These are phyloP conservation scores for Cladophialophora bantiana DNA, from an alignment of 2,329 filamentous ascomycete species.

Conservation along the genomic window DNA sequence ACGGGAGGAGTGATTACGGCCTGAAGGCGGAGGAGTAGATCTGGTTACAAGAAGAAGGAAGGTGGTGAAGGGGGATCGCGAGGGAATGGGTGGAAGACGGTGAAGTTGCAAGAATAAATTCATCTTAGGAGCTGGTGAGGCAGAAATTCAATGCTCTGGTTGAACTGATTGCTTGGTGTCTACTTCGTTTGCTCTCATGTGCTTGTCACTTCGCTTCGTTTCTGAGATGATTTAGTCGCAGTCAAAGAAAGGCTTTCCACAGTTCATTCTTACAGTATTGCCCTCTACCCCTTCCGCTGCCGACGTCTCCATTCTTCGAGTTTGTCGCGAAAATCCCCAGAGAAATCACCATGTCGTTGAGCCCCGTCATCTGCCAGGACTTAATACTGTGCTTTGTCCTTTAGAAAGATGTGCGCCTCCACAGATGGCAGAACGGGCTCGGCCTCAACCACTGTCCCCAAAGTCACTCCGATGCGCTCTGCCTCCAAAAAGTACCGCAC, in stretches of 20 bases:
- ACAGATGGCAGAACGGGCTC: conserved; percentile 42
- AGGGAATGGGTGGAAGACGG: conserved; percentile 4
- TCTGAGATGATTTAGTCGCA: conserved; percentile 3
- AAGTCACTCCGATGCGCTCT: conserved; percentile 46
- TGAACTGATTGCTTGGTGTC: conserved; percentile 6
- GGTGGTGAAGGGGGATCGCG: not conserved
- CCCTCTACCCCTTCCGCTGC: conserved; percentile 35
- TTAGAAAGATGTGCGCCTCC: conserved; percentile 54
- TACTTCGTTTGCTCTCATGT: conserved; percentile 1
- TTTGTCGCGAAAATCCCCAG: conserved; percentile 38
- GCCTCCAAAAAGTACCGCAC: conserved; percentile 51
- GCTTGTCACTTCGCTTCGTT: not conserved
- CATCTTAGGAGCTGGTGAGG: conserved; percentile 20
- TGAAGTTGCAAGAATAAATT: not conserved
- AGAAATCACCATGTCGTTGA: conserved; percentile 41
- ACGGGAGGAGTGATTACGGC: not conserved
- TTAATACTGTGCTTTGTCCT: conserved; percentile 51
- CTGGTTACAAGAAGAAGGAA: conserved; percentile 7
- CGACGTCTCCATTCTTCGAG: conserved; percentile 41
- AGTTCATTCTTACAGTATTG: conserved; percentile 3
- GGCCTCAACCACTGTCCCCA: conserved; percentile 53
- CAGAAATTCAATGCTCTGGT: conserved; percentile 24
- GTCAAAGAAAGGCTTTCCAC: conserved; percentile 7
- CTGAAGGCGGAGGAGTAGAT: conserved; percentile 11
- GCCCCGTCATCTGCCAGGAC: conserved; percentile 49